phyloP scores from a whole-genome alignment of 2,329 filamentous ascomycete genomes.

The Arthrobotrys musiformis region DNA sequence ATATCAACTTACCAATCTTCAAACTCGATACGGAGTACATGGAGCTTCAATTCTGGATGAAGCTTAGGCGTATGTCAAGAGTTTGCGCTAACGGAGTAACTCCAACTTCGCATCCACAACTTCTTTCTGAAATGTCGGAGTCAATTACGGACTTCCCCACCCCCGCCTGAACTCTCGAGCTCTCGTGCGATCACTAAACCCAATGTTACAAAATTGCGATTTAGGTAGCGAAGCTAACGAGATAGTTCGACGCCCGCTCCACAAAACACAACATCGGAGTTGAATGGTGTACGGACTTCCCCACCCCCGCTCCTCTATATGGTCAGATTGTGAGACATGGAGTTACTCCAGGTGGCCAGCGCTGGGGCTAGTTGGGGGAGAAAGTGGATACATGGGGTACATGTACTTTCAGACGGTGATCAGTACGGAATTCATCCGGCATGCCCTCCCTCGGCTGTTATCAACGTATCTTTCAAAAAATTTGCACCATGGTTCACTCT shows the following conservation, averaged over 20 bases:
- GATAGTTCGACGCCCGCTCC: slow-evolving; percentile 18
- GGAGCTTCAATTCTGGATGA: background rate
- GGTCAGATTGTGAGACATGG: slow-evolving; percentile 35
- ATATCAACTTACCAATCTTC: background rate
- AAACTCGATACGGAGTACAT: background rate
- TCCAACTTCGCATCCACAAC: background rate
- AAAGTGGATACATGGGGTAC: slow-evolving; percentile 6
- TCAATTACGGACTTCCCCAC: slow-evolving; percentile 6
- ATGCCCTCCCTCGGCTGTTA: slow-evolving; percentile 46
- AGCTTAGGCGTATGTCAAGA: background rate
- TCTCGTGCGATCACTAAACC: slow-evolving; percentile 1
- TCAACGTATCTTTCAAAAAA: slow-evolving; percentile 25
- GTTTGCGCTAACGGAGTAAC: slow-evolving; percentile 1
- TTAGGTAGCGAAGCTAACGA: slow-evolving; percentile 1
- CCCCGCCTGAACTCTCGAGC: background rate
- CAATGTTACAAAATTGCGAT: background rate
- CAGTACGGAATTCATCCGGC: slow-evolving; percentile 47
- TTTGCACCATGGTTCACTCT: slow-evolving; percentile 15
- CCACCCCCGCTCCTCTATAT: slow-evolving; percentile 27
- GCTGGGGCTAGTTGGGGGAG: background rate
- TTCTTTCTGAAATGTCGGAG: background rate
- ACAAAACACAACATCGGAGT: slow-evolving; percentile 5
- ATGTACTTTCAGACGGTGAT: slow-evolving; percentile 30
- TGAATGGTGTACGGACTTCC: slow-evolving; percentile 31
- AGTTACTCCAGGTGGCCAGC: slow-evolving; percentile 17